Evolutionary conservation across 176 grass and related monocot genomes (phyloP).

Genomic region (Neostapfia colusana): DNA sequence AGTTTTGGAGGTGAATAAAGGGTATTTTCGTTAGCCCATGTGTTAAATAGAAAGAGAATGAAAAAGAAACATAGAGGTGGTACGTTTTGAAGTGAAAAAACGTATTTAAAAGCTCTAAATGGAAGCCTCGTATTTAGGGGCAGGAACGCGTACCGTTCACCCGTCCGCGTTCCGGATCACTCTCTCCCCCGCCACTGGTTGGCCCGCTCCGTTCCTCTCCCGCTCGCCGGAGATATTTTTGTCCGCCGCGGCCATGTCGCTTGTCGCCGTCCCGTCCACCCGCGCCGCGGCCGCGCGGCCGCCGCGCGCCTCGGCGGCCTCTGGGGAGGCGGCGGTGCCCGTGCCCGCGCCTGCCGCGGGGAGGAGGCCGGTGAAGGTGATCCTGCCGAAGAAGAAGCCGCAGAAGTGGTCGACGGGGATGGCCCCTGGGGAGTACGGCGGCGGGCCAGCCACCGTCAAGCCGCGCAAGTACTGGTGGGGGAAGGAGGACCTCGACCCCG

Average conservation of each 20-base stretch:
- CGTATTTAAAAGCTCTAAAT: too few relatives aligned
- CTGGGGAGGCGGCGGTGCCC: background rate
- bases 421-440: slow-evolving; percentile 81
- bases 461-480: slow-evolving; percentile 92
- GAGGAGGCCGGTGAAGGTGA: slow-evolving; percentile 60
- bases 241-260: slow-evolving; percentile 37
- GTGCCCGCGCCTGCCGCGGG: background rate
- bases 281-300: slow-evolving; percentile 4
- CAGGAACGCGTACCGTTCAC: slow-evolving; percentile 6
- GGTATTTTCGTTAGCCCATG: too few relatives aligned
- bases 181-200: slow-evolving; percentile 17
- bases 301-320: too few relatives aligned
- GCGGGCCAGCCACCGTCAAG: slow-evolving; percentile 67
- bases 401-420: slow-evolving; percentile 89
- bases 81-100: too few relatives aligned
- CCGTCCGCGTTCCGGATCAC: slow-evolving; percentile 33
- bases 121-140: too few relatives aligned
- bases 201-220: background rate
- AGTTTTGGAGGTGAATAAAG: too few relatives aligned
- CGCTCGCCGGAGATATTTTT: slow-evolving; percentile 43
- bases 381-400: slow-evolving; percentile 88
- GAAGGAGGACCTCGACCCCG: slow-evolving; percentile 78
- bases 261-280: slow-evolving; percentile 44
- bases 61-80: too few relatives aligned
- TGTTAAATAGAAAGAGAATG: too few relatives aligned